Base-by-base conservation (phyloP, 2,329 filamentous ascomycete genomes). In the Fusarium tuaranense region DNA sequence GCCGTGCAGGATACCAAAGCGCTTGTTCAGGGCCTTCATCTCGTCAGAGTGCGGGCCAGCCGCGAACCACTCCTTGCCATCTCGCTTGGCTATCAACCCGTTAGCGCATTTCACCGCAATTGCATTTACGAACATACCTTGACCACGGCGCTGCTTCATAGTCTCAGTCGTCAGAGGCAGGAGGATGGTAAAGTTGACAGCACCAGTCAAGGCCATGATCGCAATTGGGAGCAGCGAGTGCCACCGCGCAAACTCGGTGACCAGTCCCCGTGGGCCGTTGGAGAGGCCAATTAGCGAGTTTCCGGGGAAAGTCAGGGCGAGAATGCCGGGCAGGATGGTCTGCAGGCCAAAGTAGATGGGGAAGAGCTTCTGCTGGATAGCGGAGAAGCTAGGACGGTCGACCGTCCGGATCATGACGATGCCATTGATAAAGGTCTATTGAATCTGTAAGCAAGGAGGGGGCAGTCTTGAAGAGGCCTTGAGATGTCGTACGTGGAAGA, bases 291-390 rank as follows among this genome's bases (percentile, higher is more conserved):
- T 84, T 67, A 87, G 75, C 59, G 80, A 80, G 77, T 87, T 88
- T n/a, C 90, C 91, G 7, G 95, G 95, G 80, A 94, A 96, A 6
- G 96, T 98, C 65, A 97, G 81, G 22, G 93, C 92, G 20, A 98
- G 86, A 25, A 94, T 80, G 18, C 92, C 82, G 0, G 97, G 94
- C 1, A 96, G 86, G 7, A 88, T 87, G 5, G 94, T 92, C 85
- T 98, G 96, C 67, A 98, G 86, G 55, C 90, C 87, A 82, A 98
- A 98, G 87, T 97, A 99, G 78, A 94, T 88, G 38, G 95, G 95
- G 85, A 98, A 98, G 63, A 95, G 90, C 73, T 90, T 90, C 75
- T 91, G 88, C 84, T 98, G 96, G 36, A 98, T 89, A 20, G 91
- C 88, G 30, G 92, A 91, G 86, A 99, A 98, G 81, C 94, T 91